Base-by-base conservation (phyloP, 2,329 filamentous ascomycete genomes). In the Sclerotinia sclerotiorum region DNA sequence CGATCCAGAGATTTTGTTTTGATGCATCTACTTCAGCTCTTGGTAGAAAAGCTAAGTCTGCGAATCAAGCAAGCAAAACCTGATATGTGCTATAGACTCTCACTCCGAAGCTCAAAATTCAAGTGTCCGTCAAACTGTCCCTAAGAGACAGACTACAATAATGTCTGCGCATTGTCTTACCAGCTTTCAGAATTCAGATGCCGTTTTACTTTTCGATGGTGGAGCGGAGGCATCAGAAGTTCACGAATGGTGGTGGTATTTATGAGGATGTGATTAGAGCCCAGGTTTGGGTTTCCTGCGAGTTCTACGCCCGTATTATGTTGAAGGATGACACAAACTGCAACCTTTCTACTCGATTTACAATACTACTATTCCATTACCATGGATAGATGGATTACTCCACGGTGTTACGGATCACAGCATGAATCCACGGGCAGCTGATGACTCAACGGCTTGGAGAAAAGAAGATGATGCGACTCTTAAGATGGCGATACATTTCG, bases 11-110 rank as follows among this genome's bases (percentile, higher is more conserved):
- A 82, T 96, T 1, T 79, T 96, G 24, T 85, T 97, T 96, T 0
- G 93, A 97, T 74, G 92, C 96, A 81, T 90, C 90, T 42, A 96
- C 92, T 0, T 91, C 88, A 54, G 90, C 90, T 4, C 82, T 97
- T 3, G 92, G 95, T 75, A 85, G 85, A 0, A 87, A 51, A 88
- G 4, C 24, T 10, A 48, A 49, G 15, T 44, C 21, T 19, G 44
- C 24, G 24, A 35, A 24, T 15, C 19, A 58, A 66, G 29, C 13
- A 32, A 61, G 42, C 35, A 24, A 54, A 32, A 32, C 3, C 46
- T 65, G 11, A 52, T 24, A 11, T 29, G 10, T 32, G 13, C 35
- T 19, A 5, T 55, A 73, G 73, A 75, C 55, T 72, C 72, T 2
- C 85, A 88, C 74, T 84, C 84, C 55, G 90, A 92, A 65, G 81